Evolutionary conservation across 2,329 filamentous ascomycete species (phyloP).

Genomic region (Lizonia empirigonia): DNA sequence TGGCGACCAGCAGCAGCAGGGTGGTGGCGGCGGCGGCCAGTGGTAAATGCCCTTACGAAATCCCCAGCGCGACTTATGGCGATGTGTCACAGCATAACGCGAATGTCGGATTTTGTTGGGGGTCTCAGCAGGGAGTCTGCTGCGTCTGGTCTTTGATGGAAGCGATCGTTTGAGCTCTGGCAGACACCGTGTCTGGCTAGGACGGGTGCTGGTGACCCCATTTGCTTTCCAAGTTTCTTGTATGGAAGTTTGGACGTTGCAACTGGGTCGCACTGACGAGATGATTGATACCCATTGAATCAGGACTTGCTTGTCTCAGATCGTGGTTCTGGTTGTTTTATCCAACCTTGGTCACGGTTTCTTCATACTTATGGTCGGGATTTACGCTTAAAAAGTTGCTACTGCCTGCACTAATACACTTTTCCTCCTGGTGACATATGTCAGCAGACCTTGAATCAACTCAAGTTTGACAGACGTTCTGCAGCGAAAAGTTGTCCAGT

Average conservation of each 20-base stretch:
- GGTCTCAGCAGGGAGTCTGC: constrained; percentile 13
- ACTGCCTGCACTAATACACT: constrained; percentile 2
- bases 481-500: no score
- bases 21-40: constrained; percentile 40
- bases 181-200: constrained; percentile 31
- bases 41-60: constrained; percentile 35
- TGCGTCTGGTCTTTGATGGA: constrained; percentile 18
- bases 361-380: constrained; percentile 16
- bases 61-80: constrained; percentile 15
- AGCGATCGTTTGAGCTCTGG: constrained; percentile 27
- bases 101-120: constrained; percentile 13
- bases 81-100: constrained; percentile 19
- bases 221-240: constrained; percentile 25
- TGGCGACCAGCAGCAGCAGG: constrained; percentile 37
- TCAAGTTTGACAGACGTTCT: neutral
- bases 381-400: constrained; percentile 20
- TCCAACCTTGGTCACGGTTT: constrained; percentile 23
- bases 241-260: constrained; percentile 26
- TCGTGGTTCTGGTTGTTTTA: constrained; percentile 30
- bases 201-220: constrained; percentile 34
- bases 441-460: neutral
- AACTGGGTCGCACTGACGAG: constrained; percentile 44
- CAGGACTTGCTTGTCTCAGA: constrained; percentile 41
- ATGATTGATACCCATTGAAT: constrained; percentile 49
- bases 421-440: neutral